Evolutionary conservation across 208 protist species (phyloP), one percentile per base, ranked within the genome.

Genomic region (Acanthamoeba sp.): DNA sequence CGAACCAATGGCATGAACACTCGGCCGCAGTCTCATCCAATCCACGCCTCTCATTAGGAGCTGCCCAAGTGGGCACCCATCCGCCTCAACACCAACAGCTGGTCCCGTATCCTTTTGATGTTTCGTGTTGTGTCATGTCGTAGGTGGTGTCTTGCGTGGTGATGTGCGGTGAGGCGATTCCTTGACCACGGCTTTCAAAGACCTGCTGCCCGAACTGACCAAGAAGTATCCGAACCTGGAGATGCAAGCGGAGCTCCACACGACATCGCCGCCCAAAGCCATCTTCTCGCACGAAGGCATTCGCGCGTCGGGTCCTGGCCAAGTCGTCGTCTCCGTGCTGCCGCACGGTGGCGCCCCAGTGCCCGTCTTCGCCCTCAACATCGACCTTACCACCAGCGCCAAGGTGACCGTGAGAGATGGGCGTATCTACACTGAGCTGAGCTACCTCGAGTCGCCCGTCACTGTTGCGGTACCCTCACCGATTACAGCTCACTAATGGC

Each of bases 211-310:
- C 12, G 45, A 12, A 2, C 34, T 87, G 27, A 34, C 40, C 6
- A 10, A 87, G 32, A 87, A 87, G 78, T 87, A 62, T 22, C 78
- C 78, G n/a, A 87, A 87, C 50, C 71, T 87, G 78, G 42, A 34
- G 50, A 87, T 87, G 78, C 22, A 34, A 7, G 78, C 78, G 16
- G 27, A 59, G 45, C 40, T 87, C 27, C 22, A n/a, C 16, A 59
- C 78, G 16, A 62, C 50, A 36, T 59, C 40, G 78, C 45, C 78
- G 29, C 78, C 78, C 27, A 55, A 20, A 20, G 50, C 50, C 50
- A 34, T 36, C 78, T 87, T 87, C 50, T n/a, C 14, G 40, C 78
- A 12, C 16, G 20, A 87, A 2, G 78, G 78, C 78, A 55, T 87
- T 14, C 50, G 27, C 18, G 34, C 38, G 18, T 7, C 40, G 36